Percentiles rank a stretch among this genome's conserved stretches.
Evolutionary conservation across 306 rosid species (phyloP).

Genomic region (Begonia fuchsioides): DNA sequence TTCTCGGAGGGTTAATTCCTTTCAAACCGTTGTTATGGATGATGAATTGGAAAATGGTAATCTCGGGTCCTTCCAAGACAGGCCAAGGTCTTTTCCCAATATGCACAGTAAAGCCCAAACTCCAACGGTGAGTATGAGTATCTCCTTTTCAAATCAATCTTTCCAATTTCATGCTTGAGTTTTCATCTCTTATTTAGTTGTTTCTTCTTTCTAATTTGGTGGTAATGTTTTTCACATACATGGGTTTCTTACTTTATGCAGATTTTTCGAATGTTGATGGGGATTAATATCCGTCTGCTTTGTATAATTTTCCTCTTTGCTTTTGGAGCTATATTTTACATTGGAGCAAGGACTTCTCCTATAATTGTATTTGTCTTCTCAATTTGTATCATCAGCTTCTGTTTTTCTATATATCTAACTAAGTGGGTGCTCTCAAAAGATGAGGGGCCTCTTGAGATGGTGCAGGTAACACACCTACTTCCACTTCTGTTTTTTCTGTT

Average conservation of each 20-base stretch:
- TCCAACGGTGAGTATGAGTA: constrained; percentile 47
- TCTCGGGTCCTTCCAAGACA: constrained; percentile 58
- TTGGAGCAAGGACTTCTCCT: constrained; percentile 87
- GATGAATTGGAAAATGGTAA: constrained; percentile 56
- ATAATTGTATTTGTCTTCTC: constrained; percentile 80
- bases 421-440: constrained; percentile 98
- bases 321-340: constrained; percentile 60
- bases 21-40: constrained; percentile 42
- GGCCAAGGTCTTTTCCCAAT: constrained; percentile 71
- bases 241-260: constrained; percentile 20
- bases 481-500: too few species aligned
- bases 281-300: constrained; percentile 65
- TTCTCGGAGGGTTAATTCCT: constrained; percentile 56
- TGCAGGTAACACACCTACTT: constrained; percentile 34
- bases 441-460: constrained; percentile 99
- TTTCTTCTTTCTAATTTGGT: neutral
- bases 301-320: constrained; percentile 49
- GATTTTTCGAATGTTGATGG: constrained; percentile 65
- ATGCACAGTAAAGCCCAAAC: constrained; percentile 80
- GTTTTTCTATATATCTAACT: constrained; percentile 51
- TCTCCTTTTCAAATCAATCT: neutral
- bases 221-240: too few species aligned
- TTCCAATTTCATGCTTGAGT: constrained; percentile 2
- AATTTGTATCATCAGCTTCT: constrained; percentile 80
- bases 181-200: neutral